Base-by-base conservation (phyloP, 2,329 filamentous ascomycete genomes). In the Herpomyces periplanetae region DNA sequence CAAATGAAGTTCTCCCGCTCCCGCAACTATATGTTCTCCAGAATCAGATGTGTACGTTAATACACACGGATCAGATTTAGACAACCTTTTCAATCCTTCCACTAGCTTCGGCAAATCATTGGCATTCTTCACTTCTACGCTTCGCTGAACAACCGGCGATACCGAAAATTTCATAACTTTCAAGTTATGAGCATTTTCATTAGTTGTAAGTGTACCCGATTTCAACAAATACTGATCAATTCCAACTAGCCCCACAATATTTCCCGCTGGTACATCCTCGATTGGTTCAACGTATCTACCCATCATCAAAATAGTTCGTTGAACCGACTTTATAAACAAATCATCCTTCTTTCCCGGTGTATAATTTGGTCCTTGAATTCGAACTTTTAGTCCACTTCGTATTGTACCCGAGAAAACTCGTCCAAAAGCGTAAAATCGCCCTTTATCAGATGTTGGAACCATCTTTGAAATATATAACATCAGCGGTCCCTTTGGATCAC, bases 151-250 rank as follows among this genome's bases (percentile, higher is more conserved):
- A 49, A 96, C 80, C 36, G 80, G 80, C 25, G 80, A 91, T 43
- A 96, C 80, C 39, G 80, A 96, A 65, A 96, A 96, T 57, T 88
- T 91, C 80, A 96, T 96, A 50, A 96, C 80, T 64, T 91, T 91
- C 38, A 96, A 51, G 63, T 96, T 96, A 64, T 96, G 80, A 42
- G 80, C 75, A 30, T 69, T 84, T 33, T 96, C 80, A 41, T 55
- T 61, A 42, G 75, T 91, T 47, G 73, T 87, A 36, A 96, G 65
- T 38, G 80, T 96, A 64, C 80, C 80, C 43, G 80, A 91, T 64
- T 96, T 96, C 54, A 96, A 71, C 55, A 96, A 55, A 68, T 91
- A 96, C 60, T 96, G 80, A 44, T 96, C 80, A 35, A 96, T 69
- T 62, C 80, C 80, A 40, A 96, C 80, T 37, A 96, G 58, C 57